Base-by-base conservation (phyloP, 345 rosid species). In the Ceriops zippeliana region DNA sequence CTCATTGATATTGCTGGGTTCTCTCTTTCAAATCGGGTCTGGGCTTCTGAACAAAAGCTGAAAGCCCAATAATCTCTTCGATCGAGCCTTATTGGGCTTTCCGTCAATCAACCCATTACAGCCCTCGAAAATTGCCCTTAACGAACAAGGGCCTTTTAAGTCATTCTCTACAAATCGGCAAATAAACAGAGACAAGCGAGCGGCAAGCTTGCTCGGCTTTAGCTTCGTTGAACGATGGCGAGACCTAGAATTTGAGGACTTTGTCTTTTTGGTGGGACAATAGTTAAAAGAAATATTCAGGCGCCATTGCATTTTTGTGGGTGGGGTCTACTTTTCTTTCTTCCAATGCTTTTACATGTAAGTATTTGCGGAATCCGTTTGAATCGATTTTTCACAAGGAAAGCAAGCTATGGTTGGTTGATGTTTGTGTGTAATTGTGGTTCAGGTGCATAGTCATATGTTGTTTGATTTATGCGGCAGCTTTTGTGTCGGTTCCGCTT, bases 131-230 rank as follows among this genome's bases (percentile, higher is more conserved):
- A 53, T 6, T 38, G 32, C 5, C 22, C 1, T 26, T 52, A 60
- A 61, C 52, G 2, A 54, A 28, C 6, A 61, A 10, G 71, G 71
- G 67, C 56, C 6, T 62, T 62, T 62, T 54, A 31, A 16, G 72
- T 67, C 57, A 28, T 61, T 73, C 10, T 0, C 16, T 35, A 26
- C 19, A 27, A 6, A 20, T 5, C 4, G 47, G 58, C 22, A 7
- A 26, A 17, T 27, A 15, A 51, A 24, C 13, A 7, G 26, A 9
- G 17, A 13, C 5, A 15, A 62, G 20, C 11, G 5, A 16, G 0
- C 58, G 60, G n/a, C 7, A 26, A 49, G 47, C 47, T 7, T 9
- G 26, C 30, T 22, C 59, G 13, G 26, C 28, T 10, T 53, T 56
- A 15, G 59, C 31, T 10, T 56, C 31, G 2, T 10, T 10, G 59